These are phyloP conservation scores for Ilyonectria destructans DNA, from an alignment of 2,329 filamentous ascomycete species.

Conservation along the genomic window DNA sequence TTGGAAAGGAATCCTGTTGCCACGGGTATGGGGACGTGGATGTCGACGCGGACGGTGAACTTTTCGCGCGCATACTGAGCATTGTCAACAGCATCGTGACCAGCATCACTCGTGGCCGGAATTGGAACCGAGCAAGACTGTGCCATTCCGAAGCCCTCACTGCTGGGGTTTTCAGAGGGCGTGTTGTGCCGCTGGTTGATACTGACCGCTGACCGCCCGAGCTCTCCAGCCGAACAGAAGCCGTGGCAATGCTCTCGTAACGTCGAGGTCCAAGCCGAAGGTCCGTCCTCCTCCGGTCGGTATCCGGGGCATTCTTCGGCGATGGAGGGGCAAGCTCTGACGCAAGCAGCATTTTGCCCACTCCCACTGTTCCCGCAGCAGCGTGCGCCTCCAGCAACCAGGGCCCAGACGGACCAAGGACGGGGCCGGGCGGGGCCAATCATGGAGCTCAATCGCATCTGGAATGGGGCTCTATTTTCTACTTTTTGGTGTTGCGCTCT, in stretches of 20 bases:
- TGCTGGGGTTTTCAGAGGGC: background rate
- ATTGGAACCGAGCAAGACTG: slow-evolving; percentile 7
- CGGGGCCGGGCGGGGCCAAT: slow-evolving; percentile 36
- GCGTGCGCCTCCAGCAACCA: slow-evolving; percentile 13
- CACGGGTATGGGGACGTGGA: slow-evolving; percentile 15
- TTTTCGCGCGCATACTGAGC: slow-evolving; percentile 14
- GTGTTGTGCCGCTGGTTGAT: background rate
- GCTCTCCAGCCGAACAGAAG: slow-evolving; percentile 36
- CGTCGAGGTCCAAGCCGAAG: slow-evolving; percentile 45
- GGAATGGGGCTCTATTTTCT: slow-evolving; percentile 42
- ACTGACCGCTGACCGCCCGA: slow-evolving; percentile 26
- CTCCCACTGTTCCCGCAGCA: slow-evolving; percentile 30
- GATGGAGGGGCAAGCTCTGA: slow-evolving; percentile 44
- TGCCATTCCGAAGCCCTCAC: slow-evolving; percentile 21
- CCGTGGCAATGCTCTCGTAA: slow-evolving; percentile 41
- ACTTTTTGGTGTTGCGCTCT: slow-evolving; percentile 9
- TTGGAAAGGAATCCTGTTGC: slow-evolving; percentile 14
- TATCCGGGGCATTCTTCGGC: slow-evolving; percentile 47
- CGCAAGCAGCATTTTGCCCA: slow-evolving; percentile 40
- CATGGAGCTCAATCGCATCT: slow-evolving; percentile 32
- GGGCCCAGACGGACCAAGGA: slow-evolving; percentile 18
- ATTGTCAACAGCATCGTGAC: slow-evolving; percentile 13
- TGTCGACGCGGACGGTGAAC: slow-evolving; percentile 7
- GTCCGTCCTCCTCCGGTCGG: slow-evolving; percentile 47
- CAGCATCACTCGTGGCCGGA: slow-evolving; percentile 4